Evolutionary conservation across 768 basidiomycete species (phyloP).

Genomic region (Hortiboletus flavorubellus): DNA sequence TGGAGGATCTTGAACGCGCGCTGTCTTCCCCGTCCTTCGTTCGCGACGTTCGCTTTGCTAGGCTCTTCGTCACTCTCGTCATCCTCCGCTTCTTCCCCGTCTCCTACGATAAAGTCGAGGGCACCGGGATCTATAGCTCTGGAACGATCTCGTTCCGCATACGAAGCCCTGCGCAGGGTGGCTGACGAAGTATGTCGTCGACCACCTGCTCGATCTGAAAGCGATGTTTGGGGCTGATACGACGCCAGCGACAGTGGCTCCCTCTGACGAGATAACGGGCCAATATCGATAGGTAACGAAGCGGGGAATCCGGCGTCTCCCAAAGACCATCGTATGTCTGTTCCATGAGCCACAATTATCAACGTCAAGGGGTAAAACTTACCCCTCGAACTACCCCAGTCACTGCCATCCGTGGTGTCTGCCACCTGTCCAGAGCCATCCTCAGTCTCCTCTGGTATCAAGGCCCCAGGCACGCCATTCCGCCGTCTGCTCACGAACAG

Average conservation of each 20-base stretch:
- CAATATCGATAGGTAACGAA: conserved; percentile 65
- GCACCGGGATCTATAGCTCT: conserved; percentile 68
- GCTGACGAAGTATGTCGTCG: conserved; percentile 37
- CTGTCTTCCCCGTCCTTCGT: conserved; percentile 47
- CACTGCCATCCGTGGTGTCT: conserved; percentile 20
- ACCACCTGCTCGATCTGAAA: conserved; percentile 36
- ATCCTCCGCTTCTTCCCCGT: conserved; percentile 48
- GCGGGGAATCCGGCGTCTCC: conserved; percentile 39
- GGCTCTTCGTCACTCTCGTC: conserved; percentile 28
- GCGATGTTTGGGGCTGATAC: conserved; percentile 50
- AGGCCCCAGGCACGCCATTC: conserved; percentile 26
- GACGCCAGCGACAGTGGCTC: conserved; percentile 51
- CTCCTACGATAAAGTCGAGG: conserved; percentile 54
- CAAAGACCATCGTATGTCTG: conserved; percentile 29
- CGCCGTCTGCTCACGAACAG: conserved; percentile 45
- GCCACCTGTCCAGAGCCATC: conserved; percentile 21
- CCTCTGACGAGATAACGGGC: conserved; percentile 33
- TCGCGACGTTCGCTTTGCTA: conserved; percentile 16
- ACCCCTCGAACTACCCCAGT: conserved; percentile 28
- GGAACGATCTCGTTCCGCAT: conserved; percentile 64
- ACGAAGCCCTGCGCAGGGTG: conserved; percentile 56
- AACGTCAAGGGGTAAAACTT: conserved; percentile 5
- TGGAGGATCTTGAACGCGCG: conserved; percentile 69
- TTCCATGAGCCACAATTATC: conserved; percentile 8
- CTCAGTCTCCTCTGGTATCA: conserved; percentile 37